Base-by-base conservation (phyloP, 2,329 filamentous ascomycete species). In the Colletotrichum brevisporum region DNA sequence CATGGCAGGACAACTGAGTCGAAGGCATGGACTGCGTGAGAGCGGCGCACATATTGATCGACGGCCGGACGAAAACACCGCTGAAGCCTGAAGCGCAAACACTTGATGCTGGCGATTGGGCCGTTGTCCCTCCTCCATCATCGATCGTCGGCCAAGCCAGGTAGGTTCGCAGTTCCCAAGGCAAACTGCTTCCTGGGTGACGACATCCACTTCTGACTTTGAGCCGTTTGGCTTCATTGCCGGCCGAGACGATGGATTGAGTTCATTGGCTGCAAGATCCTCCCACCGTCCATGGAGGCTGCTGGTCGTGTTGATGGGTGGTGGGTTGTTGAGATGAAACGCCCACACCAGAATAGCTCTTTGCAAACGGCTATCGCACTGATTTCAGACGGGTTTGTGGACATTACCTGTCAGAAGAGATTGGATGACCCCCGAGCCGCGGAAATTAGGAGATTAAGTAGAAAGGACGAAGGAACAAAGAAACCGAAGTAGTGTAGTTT, bases 331-430 rank as follows among this genome's bases (percentile, higher is more conserved):
- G 58, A 45, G 61, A 65, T 65, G 65, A 61, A 67, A 67, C 63
- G 36, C 18, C 51, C n/a, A 41, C 31, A 31, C 50, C 43, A 52
- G 26, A 66, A 52, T 41, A 60, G 55, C 54, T 15, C 41, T 36
- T 51, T 18, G 41, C 62, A 39, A 8, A 47, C 60, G 12, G 43
- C 50, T 36, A n/a, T 60, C 63, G 56, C 55, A 61, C 16, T 47
- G 31, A 67, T 54, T 67, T 69, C 67, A 67, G 67, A 67, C 27
- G 67, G 47, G 51, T 39, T 51, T 43, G 53, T 60, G 53, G 21
- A 41, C 55, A 56, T 56, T 18, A 24, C 43, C 56, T 45, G 55
- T 65, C 43, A 62, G 59, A 62, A 56, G 52, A 71, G 39, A 65
- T 65, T 60, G 55, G 69, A 69, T 45, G 68, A 61, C 45, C 36